These are phyloP conservation scores for Lepidium africanum DNA, from an alignment of 345 rosid genomes.

Conservation along the genomic window DNA sequence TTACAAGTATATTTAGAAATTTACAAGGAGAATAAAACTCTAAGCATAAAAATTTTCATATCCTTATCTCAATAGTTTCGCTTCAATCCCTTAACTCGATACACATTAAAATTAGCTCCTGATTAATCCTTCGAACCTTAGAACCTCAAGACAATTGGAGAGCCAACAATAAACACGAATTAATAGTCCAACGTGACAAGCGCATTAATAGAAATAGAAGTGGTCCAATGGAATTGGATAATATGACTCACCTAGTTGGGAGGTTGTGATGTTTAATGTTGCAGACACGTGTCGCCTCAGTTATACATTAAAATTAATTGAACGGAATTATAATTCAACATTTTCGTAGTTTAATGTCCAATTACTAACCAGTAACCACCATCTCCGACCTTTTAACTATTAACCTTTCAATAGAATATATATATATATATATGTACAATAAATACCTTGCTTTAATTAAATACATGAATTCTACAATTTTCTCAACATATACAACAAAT, in stretches of 20 bases:
- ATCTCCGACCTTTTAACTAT: background rate
- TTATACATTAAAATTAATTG: constrained; percentile 6
- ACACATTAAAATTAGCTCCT: background rate
- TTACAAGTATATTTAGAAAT: too few relatives aligned
- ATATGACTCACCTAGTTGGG: background rate
- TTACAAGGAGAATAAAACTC: too few relatives aligned
- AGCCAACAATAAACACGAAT: background rate
- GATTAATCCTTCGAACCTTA: background rate
- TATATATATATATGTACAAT: background rate
- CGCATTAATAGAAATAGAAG: background rate
- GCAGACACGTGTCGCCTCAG: constrained; percentile 9
- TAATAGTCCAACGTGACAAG: background rate
- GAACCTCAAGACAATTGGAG: background rate
- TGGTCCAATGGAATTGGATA: background rate
- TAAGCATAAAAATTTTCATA: too few relatives aligned
- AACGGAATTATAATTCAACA: background rate
- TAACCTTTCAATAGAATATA: background rate
- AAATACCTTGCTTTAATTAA: background rate
- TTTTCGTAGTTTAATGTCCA: background rate
- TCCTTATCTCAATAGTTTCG: background rate
- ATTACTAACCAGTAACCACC: background rate
- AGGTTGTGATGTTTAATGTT: constrained; percentile 1
- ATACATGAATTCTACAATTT: background rate
- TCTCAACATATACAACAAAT: too few relatives aligned
- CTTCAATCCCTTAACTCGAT: background rate